These are phyloP conservation scores for Venturia effusa DNA, from an alignment of 2,329 filamentous ascomycete genomes.

Conservation along the genomic window DNA sequence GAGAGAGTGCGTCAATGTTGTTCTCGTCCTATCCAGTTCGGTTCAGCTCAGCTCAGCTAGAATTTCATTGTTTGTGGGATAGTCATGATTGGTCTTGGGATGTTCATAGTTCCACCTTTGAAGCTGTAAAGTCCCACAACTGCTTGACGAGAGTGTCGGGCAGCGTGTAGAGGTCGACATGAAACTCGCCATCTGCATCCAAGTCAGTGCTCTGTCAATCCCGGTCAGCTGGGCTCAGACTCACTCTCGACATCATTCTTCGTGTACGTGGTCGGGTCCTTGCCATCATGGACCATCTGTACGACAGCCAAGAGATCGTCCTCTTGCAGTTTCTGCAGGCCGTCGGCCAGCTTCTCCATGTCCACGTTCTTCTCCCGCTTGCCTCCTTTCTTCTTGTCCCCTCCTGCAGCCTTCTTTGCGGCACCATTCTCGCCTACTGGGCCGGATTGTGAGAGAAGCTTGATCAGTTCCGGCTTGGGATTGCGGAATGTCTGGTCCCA, in stretches of 20 bases:
- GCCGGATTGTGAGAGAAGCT: slow-evolving; percentile 70
- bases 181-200: slow-evolving; percentile 80
- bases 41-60: not conserved
- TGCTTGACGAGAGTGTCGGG: slow-evolving; percentile 81
- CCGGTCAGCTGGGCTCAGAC: slow-evolving; percentile 24
- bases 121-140: slow-evolving; percentile 77
- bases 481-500: slow-evolving; percentile 68
- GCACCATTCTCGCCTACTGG: slow-evolving; percentile 54
- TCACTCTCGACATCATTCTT: slow-evolving; percentile 93
- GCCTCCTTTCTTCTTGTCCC: slow-evolving; percentile 62
- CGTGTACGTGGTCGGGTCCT: slow-evolving; percentile 85
- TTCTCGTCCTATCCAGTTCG: not conserved
- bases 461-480: slow-evolving; percentile 75
- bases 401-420: slow-evolving; percentile 53
- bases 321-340: slow-evolving; percentile 76
- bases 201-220: not conserved
- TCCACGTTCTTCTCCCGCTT: slow-evolving; percentile 59
- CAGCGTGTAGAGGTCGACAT: slow-evolving; percentile 95
- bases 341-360: slow-evolving; percentile 94
- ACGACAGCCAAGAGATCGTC: slow-evolving; percentile 92
- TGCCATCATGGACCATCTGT: slow-evolving; percentile 97
- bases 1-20: not conserved
- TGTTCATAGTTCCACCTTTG: slow-evolving; percentile 30
- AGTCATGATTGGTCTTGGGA: not conserved
- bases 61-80: not conserved